Base-by-base conservation (phyloP, 768 basidiomycete genomes). In the Russula earlei region DNA sequence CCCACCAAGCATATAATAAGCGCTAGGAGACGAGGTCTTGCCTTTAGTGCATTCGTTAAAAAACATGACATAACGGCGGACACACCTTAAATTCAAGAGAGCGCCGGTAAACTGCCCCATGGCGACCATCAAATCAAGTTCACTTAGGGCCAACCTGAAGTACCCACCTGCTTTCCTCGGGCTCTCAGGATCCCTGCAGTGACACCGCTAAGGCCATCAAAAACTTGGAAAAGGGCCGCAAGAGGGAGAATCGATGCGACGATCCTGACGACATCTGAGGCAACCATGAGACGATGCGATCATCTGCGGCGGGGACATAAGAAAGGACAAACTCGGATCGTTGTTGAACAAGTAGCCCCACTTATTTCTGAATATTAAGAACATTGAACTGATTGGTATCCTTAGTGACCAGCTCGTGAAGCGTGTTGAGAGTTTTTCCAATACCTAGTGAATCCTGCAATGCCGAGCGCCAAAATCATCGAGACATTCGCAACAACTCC, bases 121-220 rank as follows among this genome's bases (percentile, higher is more conserved):
- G 42, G 12, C 5, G 14, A 47, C 33, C 11, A 34, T 51, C 24
- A n/a, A n/a, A n/a, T n/a, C n/a, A 56, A 46, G 48, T 40, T 43
- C n/a, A 56, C 12, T 5, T 15, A 0, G 5, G 29, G 34, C 25
- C 19, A 27, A 38, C 14, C 5, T 17, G 15, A 24, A 24, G 40
- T 1, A 63, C 67, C 14, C 50, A 74, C 83, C 70, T 87, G 87
- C 68, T 85, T 87, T 20, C 93, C 93, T 37, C 82, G 73, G 0
- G 93, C 86, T 42, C 95, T 78, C 52, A 98, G 75, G 58, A 96
- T 80, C 3, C 93, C 93, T 7, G 76, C 78, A 0, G 81, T 76
- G 5, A 92, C 79, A 0, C 78, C 83, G 2, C 77, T 67, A 11
- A 82, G 74, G 0, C 85, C 90, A 63, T 99, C 95, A 55, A 93